Evolutionary conservation across 192 early-diverging fungal genomes (phyloP).

Genomic region (Ambispora gerdemannii): DNA sequence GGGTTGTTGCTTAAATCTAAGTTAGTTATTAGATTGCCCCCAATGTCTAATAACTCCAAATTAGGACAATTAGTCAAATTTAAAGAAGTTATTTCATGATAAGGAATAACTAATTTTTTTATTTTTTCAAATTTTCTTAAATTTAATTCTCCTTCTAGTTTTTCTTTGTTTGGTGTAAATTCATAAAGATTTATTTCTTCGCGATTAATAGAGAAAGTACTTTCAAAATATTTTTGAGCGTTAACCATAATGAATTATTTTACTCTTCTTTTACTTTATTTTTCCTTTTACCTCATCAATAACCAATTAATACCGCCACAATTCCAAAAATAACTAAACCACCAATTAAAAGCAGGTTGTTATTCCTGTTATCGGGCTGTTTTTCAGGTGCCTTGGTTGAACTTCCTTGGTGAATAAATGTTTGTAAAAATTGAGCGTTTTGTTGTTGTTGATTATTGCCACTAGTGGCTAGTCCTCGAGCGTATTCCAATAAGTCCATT

Average conservation of each 20-base stretch:
- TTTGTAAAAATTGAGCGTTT: background rate
- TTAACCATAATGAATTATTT: background rate
- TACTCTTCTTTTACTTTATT: no score
- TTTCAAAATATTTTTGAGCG: background rate
- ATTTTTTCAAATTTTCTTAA: background rate
- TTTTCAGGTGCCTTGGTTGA: background rate
- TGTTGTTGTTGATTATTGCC: background rate
- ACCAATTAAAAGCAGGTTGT: background rate
- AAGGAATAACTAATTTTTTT: background rate
- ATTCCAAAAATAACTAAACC: conserved; percentile 9
- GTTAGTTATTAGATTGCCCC: background rate
- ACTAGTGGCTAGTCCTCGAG: background rate
- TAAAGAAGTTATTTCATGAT: background rate
- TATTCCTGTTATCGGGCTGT: background rate
- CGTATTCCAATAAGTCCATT: no score
- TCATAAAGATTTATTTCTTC: background rate
- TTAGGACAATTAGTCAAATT: background rate
- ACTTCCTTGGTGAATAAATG: background rate
- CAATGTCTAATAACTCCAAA: background rate
- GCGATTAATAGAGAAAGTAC: background rate
- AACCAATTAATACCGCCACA: background rate
- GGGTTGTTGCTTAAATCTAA: background rate
- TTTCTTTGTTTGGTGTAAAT: background rate
- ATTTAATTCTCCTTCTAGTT: background rate
- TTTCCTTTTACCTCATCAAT: conserved; percentile 13